A percentile compares a stretch with the other conserved stretches of the same genome.
Conservation (phyloP, 2,329 filamentous ascomycete genomes). For the Aspergillus felis region DNA sequence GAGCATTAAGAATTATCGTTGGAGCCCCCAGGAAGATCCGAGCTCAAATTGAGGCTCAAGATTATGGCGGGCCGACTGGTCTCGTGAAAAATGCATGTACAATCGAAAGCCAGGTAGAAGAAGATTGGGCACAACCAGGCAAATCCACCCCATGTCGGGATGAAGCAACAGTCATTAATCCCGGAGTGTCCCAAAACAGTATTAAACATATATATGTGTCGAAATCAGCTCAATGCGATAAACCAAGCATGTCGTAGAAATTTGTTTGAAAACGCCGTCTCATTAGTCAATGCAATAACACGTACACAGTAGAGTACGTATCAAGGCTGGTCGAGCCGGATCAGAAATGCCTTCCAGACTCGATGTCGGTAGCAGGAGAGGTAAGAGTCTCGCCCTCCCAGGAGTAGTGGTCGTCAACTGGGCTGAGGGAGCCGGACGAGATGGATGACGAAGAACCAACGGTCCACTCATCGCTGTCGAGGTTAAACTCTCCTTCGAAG, state of each 20-base stretch:
- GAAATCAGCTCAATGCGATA: constrained; percentile 38
- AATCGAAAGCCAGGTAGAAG: constrained; percentile 25
- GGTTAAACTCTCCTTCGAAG: constrained; percentile 53
- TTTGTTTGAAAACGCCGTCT: constrained; percentile 31
- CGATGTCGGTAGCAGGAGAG: constrained; percentile 35
- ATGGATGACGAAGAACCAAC: constrained; percentile 76
- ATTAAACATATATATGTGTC: constrained; percentile 39
- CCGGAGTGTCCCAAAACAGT: constrained; percentile 17
- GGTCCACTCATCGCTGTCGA: constrained; percentile 85
- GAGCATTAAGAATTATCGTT: constrained; percentile 40
- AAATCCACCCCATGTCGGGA: constrained; percentile 16
- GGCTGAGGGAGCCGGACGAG: constrained; percentile 61
- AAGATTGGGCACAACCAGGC: constrained; percentile 13
- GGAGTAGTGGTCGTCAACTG: constrained; percentile 55
- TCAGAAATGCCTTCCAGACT: constrained; percentile 32
- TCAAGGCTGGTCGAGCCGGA: not conserved
- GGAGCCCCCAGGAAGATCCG: constrained; percentile 18
- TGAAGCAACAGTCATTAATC: constrained; percentile 16
- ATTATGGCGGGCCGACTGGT: constrained; percentile 13
- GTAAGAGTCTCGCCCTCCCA: constrained; percentile 41
- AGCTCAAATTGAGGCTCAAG: constrained; percentile 8
- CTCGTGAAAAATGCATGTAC: constrained; percentile 35
- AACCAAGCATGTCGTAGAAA: constrained; percentile 35
- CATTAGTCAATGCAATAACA: constrained; percentile 28
- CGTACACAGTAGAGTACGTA: constrained; percentile 11